Evolutionary conservation across 2,329 filamentous ascomycete species (phyloP), one percentile per base, ranked within the genome.

Genomic region (Cladosporium sp.): DNA sequence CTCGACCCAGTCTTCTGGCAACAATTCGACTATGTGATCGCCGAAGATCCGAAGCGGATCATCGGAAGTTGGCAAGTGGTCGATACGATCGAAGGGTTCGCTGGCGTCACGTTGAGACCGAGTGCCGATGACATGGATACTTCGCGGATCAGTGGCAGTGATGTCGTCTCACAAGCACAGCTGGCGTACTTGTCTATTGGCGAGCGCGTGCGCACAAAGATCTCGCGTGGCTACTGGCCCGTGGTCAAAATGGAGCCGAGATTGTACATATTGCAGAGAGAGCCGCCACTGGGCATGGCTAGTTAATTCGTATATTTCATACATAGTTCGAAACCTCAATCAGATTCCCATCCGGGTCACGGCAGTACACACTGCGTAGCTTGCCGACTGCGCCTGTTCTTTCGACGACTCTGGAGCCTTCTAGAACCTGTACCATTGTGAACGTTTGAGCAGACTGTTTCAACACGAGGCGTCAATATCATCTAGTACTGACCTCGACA

Each of bases 311-410:
- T 12, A 14, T 64, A 21, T 56, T 61, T 69, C 65, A 74, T 35
- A 75, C 69, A 62, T 74, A 74, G 52, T 74, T 75, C 35, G 73
- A 74, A 5, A 73, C 72, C 56, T 89, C 86, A 49, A 89, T 82
- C 68, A 89, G 69, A 73, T 88, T 88, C 5, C 83, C 84, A 75
- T 89, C 87, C 2, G 85, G 85, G 74, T 89, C 86, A 44, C 86
- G 78, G 60, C 86, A 80, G 74, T 88, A 89, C 2, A 89, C 78
- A 73, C 86, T 88, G 62, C 80, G 77, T 53, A 89, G 76, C 65
- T 76, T 81, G 0, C 86, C 85, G 62, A 78, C 77, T 0, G 87
- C 86, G 1, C 87, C 87, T 0, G 83, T 88, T 55, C 87, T 77
- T 14, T 78, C 73, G 5, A 88, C 86, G 12, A 86, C 78, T 55